These are phyloP conservation scores for Cucumis hystrix DNA, from an alignment of 306 rosid genomes.

Conservation along the genomic window DNA sequence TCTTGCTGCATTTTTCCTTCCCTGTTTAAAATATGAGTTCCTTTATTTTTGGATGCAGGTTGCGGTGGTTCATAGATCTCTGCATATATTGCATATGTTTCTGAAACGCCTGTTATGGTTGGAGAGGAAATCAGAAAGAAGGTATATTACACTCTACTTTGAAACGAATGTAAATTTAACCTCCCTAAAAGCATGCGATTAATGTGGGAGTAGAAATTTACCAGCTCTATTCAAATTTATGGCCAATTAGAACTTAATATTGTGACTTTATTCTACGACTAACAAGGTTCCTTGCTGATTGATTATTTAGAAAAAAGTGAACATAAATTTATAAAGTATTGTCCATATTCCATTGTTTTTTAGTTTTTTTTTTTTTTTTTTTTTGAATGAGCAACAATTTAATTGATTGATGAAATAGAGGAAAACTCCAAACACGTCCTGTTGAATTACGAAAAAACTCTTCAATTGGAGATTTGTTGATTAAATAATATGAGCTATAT, in stretches of 20 bases:
- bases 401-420: too few relatives aligned
- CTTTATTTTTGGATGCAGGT: conserved; percentile 32
- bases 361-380: too few relatives aligned
- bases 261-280: neutral
- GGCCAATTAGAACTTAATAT: neutral
- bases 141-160: conserved; percentile 31
- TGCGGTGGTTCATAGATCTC: conserved; percentile 51
- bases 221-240: neutral
- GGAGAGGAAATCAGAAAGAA: conserved; percentile 34
- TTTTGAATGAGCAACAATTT: too few relatives aligned
- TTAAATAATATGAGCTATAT: too few relatives aligned
- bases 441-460: too few relatives aligned
- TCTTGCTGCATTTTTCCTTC: neutral
- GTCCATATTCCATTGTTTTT: neutral
- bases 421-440: too few relatives aligned
- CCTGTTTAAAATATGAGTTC: neutral
- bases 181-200: neutral
- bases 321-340: neutral
- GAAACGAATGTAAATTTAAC: neutral
- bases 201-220: neutral
- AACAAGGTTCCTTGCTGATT: neutral
- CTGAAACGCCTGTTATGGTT: conserved; percentile 44
- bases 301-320: neutral
- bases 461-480: too few relatives aligned
- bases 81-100: conserved; percentile 44